Evolutionary conservation across 352 stramenopile genomes (phyloP), one percentile per base, ranked within the genome.

Genomic region (Globisporangium sylvaticum): DNA sequence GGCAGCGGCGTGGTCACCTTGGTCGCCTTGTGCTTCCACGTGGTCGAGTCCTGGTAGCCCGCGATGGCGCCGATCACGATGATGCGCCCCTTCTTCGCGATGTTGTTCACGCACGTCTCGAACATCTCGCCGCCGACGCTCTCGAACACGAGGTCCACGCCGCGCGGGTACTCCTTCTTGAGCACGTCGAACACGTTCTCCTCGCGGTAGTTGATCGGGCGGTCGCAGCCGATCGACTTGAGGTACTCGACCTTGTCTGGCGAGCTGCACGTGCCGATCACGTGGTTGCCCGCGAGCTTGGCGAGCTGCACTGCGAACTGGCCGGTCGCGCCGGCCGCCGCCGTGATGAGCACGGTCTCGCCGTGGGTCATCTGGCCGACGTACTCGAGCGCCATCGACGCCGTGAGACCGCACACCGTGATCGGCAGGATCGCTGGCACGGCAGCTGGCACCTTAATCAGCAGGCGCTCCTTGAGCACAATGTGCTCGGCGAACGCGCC

Each of bases 211-310:
- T 94, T 87, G 54, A 95, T 80, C 57, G 87, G 65, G 44, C 87
- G 81, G 65, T 89, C 78, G 31, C 69, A 80, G n/a, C 80, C 85
- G 15, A 86, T 67, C 24, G 67, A 78, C 25, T 66, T 64, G 46
- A 94, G 73, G 70, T 90, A 84, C 37, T 93, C 82, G 50, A 81
- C 84, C 73, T 95, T 95, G 62, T 91, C 88, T 25, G 83, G 72
- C 48, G 81, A 91, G 69, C 81, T 91, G 71, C 69, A 80, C 48
- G 79, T 90, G 58, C 77, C 77, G 62, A 94, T 88, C 14, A 89
- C 81, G 56, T 83, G 70, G 72, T 87, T 89, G 39, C 82, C 82
- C 22, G 90, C 69, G 18, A 79, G 82, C 59, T 89, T 89, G 37
- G 84, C 86, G 57, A 96, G 71, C 65, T 94, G 87, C 56, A 93